Conservation (phyloP, 148 eudicot genomes). For the Pharnaceum exiguum region DNA sequence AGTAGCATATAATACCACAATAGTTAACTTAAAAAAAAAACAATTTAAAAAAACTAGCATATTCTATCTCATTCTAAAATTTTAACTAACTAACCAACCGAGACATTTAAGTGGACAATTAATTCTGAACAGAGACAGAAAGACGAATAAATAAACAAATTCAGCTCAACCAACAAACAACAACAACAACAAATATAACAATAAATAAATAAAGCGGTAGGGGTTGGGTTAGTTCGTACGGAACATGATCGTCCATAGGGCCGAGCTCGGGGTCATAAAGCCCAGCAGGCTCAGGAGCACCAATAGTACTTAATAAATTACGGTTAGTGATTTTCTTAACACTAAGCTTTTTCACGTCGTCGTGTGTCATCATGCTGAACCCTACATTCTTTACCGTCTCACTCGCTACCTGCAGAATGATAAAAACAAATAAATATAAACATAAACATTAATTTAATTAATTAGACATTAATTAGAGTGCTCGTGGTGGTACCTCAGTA, state of each 20-base stretch:
- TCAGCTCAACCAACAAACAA: neutral
- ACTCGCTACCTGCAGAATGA: slow-evolving; percentile 38
- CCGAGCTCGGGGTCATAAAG: slow-evolving; percentile 87
- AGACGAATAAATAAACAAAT: neutral
- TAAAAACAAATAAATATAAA: neutral
- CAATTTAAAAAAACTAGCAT: too few species aligned
- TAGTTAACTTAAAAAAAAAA: too few species aligned
- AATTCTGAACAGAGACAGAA: neutral
- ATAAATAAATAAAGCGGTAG: neutral
- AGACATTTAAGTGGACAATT: too few species aligned
- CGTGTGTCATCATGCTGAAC: slow-evolving; percentile 67
- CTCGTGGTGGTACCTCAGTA: too few species aligned
- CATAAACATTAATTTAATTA: neutral
- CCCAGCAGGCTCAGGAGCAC: slow-evolving; percentile 57
- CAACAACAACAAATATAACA: neutral
- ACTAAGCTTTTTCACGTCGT: slow-evolving; percentile 64
- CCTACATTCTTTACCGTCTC: slow-evolving; percentile 61
- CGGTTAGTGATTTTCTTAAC: slow-evolving; percentile 58
- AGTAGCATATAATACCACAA: too few species aligned
- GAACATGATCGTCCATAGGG: slow-evolving; percentile 38
- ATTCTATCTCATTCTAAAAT: too few species aligned
- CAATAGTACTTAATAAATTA: slow-evolving; percentile 33
- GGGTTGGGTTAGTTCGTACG: too few species aligned
- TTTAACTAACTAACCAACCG: too few species aligned
- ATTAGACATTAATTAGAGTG: too few species aligned